A percentile compares a stretch with the other conserved stretches of the same genome.
Conservation (phyloP, 75 land plant genomes). For the Picea glauca region DNA sequence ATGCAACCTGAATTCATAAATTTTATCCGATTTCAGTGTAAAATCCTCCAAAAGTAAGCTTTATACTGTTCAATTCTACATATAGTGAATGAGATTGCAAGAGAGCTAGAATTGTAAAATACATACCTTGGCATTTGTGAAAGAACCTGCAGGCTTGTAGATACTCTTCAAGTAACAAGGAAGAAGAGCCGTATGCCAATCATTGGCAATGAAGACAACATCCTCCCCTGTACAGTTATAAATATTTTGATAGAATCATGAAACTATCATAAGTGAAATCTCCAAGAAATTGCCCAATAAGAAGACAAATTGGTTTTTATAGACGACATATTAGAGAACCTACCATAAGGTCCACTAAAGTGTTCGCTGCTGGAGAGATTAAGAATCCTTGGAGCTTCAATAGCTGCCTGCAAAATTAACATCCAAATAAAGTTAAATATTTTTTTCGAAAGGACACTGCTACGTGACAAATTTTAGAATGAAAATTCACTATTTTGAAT, state of each 20-base stretch:
- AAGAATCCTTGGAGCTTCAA: slow-evolving; percentile 76
- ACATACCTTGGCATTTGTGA: slow-evolving; percentile 78
- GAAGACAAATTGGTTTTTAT: not conserved
- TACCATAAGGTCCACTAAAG: slow-evolving; percentile 93
- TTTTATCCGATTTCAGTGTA: not conserved
- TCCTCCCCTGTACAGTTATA: slow-evolving; percentile 67
- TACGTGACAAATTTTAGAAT: no score
- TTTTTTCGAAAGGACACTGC: no score
- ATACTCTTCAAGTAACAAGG: slow-evolving; percentile 87
- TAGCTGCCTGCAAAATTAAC: slow-evolving; percentile 68
- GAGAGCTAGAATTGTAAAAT: not conserved
- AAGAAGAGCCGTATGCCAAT: slow-evolving; percentile 94
- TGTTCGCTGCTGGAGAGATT: slow-evolving; percentile 55
- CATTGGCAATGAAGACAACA: slow-evolving; percentile 90
- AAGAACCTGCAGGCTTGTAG: slow-evolving; percentile 67
- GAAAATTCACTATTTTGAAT: no score
- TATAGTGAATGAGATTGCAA: not conserved
- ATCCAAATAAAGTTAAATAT: not conserved
- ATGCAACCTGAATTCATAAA: slow-evolving; percentile 64
- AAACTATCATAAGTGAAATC: not conserved
- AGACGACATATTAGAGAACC: slow-evolving; percentile 6
- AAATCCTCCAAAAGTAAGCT: not conserved
- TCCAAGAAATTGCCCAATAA: not conserved
- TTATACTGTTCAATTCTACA: not conserved
- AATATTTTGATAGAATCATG: not conserved